Percentiles rank a stretch among this genome's conserved stretches.
phyloP scores from a whole-genome alignment of 495 filamentous ascomycete species.

The Aspergillus wentii region DNA sequence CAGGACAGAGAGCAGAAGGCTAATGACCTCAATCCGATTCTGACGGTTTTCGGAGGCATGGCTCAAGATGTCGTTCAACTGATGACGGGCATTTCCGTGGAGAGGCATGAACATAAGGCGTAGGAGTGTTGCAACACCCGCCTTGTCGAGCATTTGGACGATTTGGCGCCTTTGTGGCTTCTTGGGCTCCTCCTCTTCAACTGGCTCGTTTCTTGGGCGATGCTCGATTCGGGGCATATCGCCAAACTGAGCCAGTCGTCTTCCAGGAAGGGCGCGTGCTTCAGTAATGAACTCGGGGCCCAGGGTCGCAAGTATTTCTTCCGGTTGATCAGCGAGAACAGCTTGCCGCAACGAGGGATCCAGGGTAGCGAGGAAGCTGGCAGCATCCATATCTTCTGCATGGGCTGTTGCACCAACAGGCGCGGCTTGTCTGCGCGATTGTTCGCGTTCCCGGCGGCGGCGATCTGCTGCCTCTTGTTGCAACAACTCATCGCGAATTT shows the following conservation, averaged over 20 bases:
- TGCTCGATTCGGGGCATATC: conserved; percentile 43
- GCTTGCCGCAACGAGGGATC: conserved; percentile 79
- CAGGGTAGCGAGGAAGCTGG: conserved; percentile 87
- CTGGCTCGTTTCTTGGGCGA: conserved; percentile 40
- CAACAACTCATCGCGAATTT: conserved; percentile 84
- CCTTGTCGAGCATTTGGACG: conserved; percentile 94
- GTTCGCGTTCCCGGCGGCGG: conserved; percentile 82
- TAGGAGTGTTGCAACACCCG: conserved; percentile 88
- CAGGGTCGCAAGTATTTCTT: conserved; percentile 79
- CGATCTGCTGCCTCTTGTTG: conserved; percentile 86
- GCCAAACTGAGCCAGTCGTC: conserved; percentile 57
- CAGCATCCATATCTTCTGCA: conserved; percentile 87
- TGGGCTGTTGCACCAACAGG: conserved; percentile 48
- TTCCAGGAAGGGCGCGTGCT: conserved; percentile 65
- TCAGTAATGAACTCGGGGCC: conserved; percentile 81
- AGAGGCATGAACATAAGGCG: conserved; percentile 96
- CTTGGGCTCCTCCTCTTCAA: conserved; percentile 43
- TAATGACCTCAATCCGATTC: conserved; percentile 92
- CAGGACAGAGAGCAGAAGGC: conserved; percentile 86
- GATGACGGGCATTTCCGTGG: conserved; percentile 72
- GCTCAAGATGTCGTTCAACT: conserved; percentile 78
- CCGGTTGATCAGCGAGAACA: conserved; percentile 85
- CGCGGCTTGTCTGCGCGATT: conserved; percentile 56
- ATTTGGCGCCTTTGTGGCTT: conserved; percentile 75
- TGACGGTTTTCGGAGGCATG: conserved; percentile 92